Base-by-base conservation (phyloP, 352 stramenopile genomes). In the Pythium diclinum region DNA sequence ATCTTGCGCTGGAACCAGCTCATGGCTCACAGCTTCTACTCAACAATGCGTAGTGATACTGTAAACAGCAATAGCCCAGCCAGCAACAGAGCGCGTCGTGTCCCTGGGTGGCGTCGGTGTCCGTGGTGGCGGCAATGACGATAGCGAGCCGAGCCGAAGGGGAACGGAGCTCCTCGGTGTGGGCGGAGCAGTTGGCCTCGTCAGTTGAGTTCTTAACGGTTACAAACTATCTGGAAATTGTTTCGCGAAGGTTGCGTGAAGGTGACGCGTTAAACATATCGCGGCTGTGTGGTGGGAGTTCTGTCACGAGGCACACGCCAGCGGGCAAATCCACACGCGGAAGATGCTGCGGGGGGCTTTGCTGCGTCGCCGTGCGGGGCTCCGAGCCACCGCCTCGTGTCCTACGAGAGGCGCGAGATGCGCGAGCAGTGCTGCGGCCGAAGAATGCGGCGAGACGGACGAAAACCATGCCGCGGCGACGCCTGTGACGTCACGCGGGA, bases 1-100 rank as follows among this genome's bases (percentile, higher is more conserved):
- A 95, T 74, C 73, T 91, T 91, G 69, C 71, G 89, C 67, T 83
- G 85, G 66, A 95, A 63, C 75, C 81, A 89, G 70, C 74, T 93
- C 79, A 85, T 77, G 34, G 25, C 28, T 21, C 36, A 36, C 2
- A 30, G 11, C n/a, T 59, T 23, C 36, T 16, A 7, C 49, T 21
- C 21, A 17, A 28, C 17, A 6, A 17, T 19, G 9, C n/a, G 19
- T 19, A 32, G 44, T 7, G 6, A 11, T 16, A 16, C 38, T n/a
- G 10, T 46, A 40, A 1, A 40, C 38, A 30, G 44, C 13, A 6
- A 16, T 14, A 42, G 36, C 36, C 36, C 36, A 42, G 36, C 10
- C 36, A 17, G 36, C 36, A 11, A 42, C 6, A 28, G 44, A 6
- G 42, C 42, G 42, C 16, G 42, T 49, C 42, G 42, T 25, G 42